A percentile compares a stretch with the other conserved stretches of the same genome.
These are phyloP conservation scores for Pholiota molesta DNA, from an alignment of 768 basidiomycete species.

Conservation along the genomic window DNA sequence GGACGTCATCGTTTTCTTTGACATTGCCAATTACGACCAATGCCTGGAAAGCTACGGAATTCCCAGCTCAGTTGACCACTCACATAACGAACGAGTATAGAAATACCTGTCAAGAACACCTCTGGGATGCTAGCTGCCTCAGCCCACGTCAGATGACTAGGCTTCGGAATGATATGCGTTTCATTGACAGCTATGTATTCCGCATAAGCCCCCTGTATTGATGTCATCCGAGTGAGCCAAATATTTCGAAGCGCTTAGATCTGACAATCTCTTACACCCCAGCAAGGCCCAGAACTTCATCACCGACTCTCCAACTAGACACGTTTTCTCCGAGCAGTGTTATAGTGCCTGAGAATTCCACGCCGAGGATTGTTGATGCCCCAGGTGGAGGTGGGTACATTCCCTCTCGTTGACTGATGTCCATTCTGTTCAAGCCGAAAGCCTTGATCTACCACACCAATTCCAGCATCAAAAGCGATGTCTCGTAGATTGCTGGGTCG, in stretches of 20 bases:
- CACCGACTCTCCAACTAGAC: constrained; percentile 58
- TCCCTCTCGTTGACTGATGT: constrained; percentile 72
- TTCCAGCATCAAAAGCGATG: neutral
- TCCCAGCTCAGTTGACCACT: constrained; percentile 1
- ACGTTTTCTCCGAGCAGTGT: constrained; percentile 53
- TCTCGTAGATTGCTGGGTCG: neutral
- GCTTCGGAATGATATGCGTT: constrained; percentile 75
- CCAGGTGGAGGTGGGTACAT: constrained; percentile 81
- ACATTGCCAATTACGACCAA: constrained; percentile 68
- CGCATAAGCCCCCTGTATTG: constrained; percentile 27
- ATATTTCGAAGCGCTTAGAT: constrained; percentile 2
- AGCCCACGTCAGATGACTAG: constrained; percentile 71
- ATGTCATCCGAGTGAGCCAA: neutral
- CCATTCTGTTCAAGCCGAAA: constrained; percentile 92
- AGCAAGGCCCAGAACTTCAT: constrained; percentile 80
- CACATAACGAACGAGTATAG: neutral
- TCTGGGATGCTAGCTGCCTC: constrained; percentile 91
- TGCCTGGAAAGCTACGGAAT: constrained; percentile 46
- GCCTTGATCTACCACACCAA: constrained; percentile 58
- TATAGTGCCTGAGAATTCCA: constrained; percentile 82
- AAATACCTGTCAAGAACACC: constrained; percentile 80
- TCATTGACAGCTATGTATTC: constrained; percentile 76
- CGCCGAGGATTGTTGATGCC: constrained; percentile 75
- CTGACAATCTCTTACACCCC: constrained; percentile 62
- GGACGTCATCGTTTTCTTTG: constrained; percentile 69